These are phyloP conservation scores for Gnaphalium uliginosum DNA, from an alignment of 129 eudicot species.

Conservation along the genomic window DNA sequence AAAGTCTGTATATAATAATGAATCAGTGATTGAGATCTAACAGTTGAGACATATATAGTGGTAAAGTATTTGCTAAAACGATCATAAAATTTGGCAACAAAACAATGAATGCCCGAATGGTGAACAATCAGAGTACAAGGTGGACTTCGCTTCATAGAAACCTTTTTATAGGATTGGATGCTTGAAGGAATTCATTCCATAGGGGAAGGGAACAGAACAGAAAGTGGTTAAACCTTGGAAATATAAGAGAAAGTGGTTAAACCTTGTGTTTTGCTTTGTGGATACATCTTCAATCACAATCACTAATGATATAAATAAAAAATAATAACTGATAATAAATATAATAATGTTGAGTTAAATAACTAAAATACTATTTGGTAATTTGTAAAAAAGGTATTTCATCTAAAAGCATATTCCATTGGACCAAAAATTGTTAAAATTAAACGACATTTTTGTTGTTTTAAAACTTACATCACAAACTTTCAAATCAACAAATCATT, in stretches of 20 bases:
- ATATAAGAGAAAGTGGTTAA: not conserved
- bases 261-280: conserved; percentile 1
- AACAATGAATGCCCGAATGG: not conserved
- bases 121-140: conserved; percentile 14
- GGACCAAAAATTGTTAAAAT: not conserved
- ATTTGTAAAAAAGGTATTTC: conserved; percentile 11
- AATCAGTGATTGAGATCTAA: conserved; percentile 14
- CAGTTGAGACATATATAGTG: not conserved
- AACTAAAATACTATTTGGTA: not conserved
- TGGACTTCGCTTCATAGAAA: not conserved
- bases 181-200: not conserved
- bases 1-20: conserved; percentile 47
- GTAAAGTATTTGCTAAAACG: not conserved
- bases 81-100: conserved; percentile 6
- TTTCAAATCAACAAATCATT: not conserved
- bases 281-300: not conserved
- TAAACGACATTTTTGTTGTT: not conserved
- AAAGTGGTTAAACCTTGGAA: not conserved
- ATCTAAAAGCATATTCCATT: not conserved
- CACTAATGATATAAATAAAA: not conserved
- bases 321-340: not conserved
- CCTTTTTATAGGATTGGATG: not conserved
- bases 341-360: not conserved
- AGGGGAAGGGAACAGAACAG: not conserved
- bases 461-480: conserved; percentile 3